Evolutionary conservation across 2,329 filamentous ascomycete species (phyloP).

Genomic region (Fusarium ramigenum): DNA sequence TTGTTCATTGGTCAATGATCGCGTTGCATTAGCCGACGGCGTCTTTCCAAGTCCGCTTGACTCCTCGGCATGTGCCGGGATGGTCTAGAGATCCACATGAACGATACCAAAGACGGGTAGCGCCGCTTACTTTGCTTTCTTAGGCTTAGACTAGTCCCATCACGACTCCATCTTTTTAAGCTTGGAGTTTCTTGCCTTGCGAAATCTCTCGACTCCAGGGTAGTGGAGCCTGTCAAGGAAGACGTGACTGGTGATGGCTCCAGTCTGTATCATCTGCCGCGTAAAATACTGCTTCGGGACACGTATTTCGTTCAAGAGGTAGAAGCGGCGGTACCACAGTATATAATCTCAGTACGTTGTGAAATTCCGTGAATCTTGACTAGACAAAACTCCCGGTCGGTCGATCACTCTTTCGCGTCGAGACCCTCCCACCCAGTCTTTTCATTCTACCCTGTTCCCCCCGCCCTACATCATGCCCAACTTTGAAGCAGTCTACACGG

Average conservation of each 20-base stretch:
- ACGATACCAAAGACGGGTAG: background rate
- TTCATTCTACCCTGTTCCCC: too few relatives aligned
- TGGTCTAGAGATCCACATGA: background rate
- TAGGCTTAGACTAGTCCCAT: background rate
- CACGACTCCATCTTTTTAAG: background rate
- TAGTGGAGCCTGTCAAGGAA: background rate
- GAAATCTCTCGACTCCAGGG: background rate
- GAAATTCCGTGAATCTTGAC: accelerated
- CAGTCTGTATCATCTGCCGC: background rate
- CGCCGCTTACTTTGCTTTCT: background rate
- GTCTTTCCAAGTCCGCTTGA: background rate
- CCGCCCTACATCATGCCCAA: background rate
- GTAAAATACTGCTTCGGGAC: accelerated
- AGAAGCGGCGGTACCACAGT: accelerated
- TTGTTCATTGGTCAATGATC: background rate
- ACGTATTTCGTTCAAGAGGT: too few relatives aligned
- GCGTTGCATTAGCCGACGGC: background rate
- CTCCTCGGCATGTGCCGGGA: background rate
- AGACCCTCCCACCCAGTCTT: too few relatives aligned
- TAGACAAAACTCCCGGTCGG: too few relatives aligned
- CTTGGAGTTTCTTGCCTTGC: background rate
- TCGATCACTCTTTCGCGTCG: too few relatives aligned
- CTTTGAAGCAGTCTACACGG: background rate
- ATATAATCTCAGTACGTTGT: background rate
- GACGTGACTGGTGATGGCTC: background rate